Base-by-base conservation (phyloP, 2,329 filamentous ascomycete species). In the Fusarium aywerte region DNA sequence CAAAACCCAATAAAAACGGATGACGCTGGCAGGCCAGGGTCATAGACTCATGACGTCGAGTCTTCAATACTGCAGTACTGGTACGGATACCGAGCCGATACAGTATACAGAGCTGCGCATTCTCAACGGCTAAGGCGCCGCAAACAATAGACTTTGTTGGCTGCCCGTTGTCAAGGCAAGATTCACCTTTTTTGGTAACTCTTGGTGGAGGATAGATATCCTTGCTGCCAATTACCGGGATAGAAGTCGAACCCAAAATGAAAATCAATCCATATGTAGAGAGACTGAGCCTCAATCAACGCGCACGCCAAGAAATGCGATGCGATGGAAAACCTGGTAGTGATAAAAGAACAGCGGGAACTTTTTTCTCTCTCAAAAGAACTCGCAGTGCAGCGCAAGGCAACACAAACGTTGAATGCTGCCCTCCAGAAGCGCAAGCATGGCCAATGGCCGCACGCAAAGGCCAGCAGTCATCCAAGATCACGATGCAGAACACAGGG, bases 1-100 rank as follows among this genome's bases (percentile, higher is more conserved):
- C 36, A 38, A 35, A 38, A 53, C n/a, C 13, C 42, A 44, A n/a
- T 10, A 18, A 52, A 53, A 69, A 59, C 52, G 44, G 39, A 69
- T 69, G 66, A 69, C 66, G 66, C 35, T 63, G 53, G 45, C 49
- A 69, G 39, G 48, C 43, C 52, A 27, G 47, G 59, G 50, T 53
- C 35, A 15, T 33, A 8, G 44, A 58, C 61, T 61, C 56, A 66
- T 68, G 65, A 66, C 55, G 61, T 58, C 23, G 44, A 27, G 39
- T 13, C 44, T 39, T 18, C 9, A 27, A 20, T 18, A 27, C 25
- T 39, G 43, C 27, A 27, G 18, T 20, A 12, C 36, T 20, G 36
- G n/a, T 39, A 21, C 39, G 33, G 50, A 23, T 49, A 36, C 21
- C 7, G 21, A 49, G n/a, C 20, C 38, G 23, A 45, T 53, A 47